Evolutionary conservation across 306 rosid genomes (phyloP), one percentile per base, ranked within the genome.

Genomic region (Quillaja saponaria): DNA sequence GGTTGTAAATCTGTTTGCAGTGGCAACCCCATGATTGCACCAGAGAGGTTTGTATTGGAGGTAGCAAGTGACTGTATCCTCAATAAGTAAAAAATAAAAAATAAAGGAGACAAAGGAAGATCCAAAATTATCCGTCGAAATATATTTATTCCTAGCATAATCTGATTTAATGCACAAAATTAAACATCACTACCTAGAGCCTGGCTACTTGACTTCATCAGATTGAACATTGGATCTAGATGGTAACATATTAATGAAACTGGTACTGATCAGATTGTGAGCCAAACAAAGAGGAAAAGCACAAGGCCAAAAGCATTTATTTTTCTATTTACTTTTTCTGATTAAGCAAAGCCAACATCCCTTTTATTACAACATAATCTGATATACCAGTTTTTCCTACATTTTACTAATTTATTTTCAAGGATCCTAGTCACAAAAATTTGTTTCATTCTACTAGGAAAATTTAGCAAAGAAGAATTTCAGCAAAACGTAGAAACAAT

Each of bases 161-260:
- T 96, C 95, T 85, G 85, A 66, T 61, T 88, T 49, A 86, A 73
- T 49, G 82, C 55, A 13, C 87, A 80, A 77, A 86, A 84, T 49
- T 88, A 95, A 74, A 83, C 61, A 69, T 86, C 85, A 46, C 67
- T 77, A 67, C 87, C 88, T 46, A 79, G 58, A 41, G 78, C 77
- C 53, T 76, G 91, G 73, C 77, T 72, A 74, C 69, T 84, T 51
- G 87, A 71, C 76, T 82, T 91, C 63, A 86, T 73, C 58, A 88
- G 96, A 81, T 51, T 75, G 71, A 80, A 84, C 69, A 81, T 20
- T 16, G 98, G 80, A 79, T 83, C 96, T 91, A 76, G 47, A 67
- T 64, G 41, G 47, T 38, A 49, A 61, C 14, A 63, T 48, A 41
- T 41, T 60, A 33, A 40, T 48, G 49, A 72, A 76, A 33, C 8